Evolutionary conservation across 345 rosid genomes (phyloP), one percentile per base, ranked within the genome.

Genomic region (Aethionema arabicum): DNA sequence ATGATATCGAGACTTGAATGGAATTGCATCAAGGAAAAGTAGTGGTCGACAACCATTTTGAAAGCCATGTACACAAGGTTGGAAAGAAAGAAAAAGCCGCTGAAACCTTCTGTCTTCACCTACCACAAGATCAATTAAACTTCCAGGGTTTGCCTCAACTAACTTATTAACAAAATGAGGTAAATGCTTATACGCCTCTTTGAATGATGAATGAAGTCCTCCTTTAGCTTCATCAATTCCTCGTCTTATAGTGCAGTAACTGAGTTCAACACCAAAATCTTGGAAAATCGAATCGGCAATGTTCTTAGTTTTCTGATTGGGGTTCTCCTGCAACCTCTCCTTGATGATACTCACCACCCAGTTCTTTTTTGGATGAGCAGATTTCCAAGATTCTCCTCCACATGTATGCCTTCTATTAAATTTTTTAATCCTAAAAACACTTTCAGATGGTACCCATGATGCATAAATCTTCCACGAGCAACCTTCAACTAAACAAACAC

Each of bases 271-370:
- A 61, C 98, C 98, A 69, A 86, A 89, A 66, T 92, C 98, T 47
- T 61, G 77, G 47, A 74, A 73, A 69, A 92, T 77, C 38, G 76
- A 74, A 47, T 73, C 73, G 5, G 87, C 85, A 68, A 91, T 85
- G 44, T 85, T 86, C 79, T 76, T 88, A 21, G 98, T 87, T 70
- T 83, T 91, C 77, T 80, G 88, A 72, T 72, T 84, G 0, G 98
- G 98, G 64, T 76, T 88, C 56, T 85, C 85, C 43, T 66, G 80
- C 71, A 91, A 56, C 79, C 87, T 85, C 32, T 82, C 92, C 77
- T 91, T 88, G 73, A 91, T 84, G 49, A 82, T 63, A 56, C 75
- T 78, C 72, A 91, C 95, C 71, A 91, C 74, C 98, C 95, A 91
- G 68, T 77, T 80, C 79, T 83, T 91, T 41, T 85, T 74, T 4